phyloP scores from a whole-genome alignment of 2,329 filamentous ascomycete species.

The Aaosphaeria pasadenensis region DNA sequence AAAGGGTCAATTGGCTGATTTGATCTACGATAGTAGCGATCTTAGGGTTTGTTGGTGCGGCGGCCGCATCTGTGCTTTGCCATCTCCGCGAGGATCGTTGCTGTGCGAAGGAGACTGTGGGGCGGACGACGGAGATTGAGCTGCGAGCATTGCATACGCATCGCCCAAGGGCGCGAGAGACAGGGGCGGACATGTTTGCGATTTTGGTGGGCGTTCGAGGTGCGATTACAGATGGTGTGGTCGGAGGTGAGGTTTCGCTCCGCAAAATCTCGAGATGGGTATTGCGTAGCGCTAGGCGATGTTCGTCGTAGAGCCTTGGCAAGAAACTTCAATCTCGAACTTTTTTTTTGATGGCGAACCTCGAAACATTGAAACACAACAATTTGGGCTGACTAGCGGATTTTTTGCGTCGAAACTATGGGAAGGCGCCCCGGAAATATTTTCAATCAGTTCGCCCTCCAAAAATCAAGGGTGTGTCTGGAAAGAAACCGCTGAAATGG shows the following conservation, averaged over 20 bases:
- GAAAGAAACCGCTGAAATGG: conserved; percentile 18
- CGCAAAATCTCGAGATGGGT: conserved; percentile 13
- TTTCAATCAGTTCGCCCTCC: not conserved
- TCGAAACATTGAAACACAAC: not conserved
- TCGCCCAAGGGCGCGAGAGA: conserved; percentile 43
- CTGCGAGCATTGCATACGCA: conserved; percentile 38
- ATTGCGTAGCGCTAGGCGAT: not conserved
- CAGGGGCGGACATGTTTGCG: conserved; percentile 43
- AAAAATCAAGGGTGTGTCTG: too few relatives aligned
- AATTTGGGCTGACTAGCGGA: conserved; percentile 3
- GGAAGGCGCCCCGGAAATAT: conserved; percentile 28
- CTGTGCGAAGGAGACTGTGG: conserved; percentile 31
- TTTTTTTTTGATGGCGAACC: not conserved
- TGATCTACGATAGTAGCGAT: conserved; percentile 94
- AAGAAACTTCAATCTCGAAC: not conserved
- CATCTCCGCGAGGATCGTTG: conserved; percentile 64
- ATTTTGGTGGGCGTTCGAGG: conserved; percentile 7
- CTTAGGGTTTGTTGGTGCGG: conserved; percentile 72
- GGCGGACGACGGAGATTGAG: conserved; percentile 22
- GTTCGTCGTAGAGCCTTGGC: not conserved
- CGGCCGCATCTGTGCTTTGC: conserved; percentile 78
- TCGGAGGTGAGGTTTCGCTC: conserved; percentile 2
- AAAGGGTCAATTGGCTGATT: conserved; percentile 94
- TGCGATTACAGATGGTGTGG: conserved; percentile 14
- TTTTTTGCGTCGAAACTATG: conserved; percentile 33